These are phyloP conservation scores for Salix caprea DNA, from an alignment of 345 rosid genomes.

Conservation along the genomic window DNA sequence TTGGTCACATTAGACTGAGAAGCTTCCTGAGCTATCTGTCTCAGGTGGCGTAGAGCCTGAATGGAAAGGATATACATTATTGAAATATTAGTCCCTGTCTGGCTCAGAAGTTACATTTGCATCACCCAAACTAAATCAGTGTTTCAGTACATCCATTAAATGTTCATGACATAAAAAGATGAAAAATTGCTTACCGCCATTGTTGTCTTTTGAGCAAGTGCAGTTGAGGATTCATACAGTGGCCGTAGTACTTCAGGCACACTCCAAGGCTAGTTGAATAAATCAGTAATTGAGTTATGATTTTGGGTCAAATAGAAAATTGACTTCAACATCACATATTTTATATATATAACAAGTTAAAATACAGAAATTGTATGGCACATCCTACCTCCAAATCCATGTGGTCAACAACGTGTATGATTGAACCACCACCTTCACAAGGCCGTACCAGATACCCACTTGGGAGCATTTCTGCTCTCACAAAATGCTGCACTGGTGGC, in stretches of 20 bases:
- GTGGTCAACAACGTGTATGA: slow-evolving; percentile 94
- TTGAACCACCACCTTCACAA: slow-evolving; percentile 98
- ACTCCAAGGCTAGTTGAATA: slow-evolving; percentile 72
- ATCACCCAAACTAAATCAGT: neutral
- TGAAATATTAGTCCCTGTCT: neutral
- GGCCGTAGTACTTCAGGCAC: slow-evolving; percentile 99
- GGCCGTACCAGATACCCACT: slow-evolving; percentile 96
- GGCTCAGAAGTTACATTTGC: neutral
- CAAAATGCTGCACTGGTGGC: slow-evolving; percentile 96
- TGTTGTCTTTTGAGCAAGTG: slow-evolving; percentile 95
- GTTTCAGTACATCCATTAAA: neutral
- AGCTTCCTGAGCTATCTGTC: slow-evolving; percentile 91
- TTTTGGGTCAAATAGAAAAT: neutral
- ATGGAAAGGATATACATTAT: slow-evolving; percentile 7
- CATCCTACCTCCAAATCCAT: slow-evolving; percentile 84
- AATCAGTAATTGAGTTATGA: slow-evolving; percentile 18
- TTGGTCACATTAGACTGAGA: slow-evolving; percentile 75
- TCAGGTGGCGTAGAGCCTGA: slow-evolving; percentile 88
- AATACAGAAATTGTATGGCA: neutral
- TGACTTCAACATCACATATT: too few relatives aligned
- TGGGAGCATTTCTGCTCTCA: slow-evolving; percentile 97
- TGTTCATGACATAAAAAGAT: neutral
- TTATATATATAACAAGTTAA: too few relatives aligned
- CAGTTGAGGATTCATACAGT: slow-evolving; percentile 85
- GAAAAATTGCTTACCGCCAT: slow-evolving; percentile 62